Evolutionary conservation across 73 alveolate species (phyloP).

Genomic region (Uronychia setigera): DNA sequence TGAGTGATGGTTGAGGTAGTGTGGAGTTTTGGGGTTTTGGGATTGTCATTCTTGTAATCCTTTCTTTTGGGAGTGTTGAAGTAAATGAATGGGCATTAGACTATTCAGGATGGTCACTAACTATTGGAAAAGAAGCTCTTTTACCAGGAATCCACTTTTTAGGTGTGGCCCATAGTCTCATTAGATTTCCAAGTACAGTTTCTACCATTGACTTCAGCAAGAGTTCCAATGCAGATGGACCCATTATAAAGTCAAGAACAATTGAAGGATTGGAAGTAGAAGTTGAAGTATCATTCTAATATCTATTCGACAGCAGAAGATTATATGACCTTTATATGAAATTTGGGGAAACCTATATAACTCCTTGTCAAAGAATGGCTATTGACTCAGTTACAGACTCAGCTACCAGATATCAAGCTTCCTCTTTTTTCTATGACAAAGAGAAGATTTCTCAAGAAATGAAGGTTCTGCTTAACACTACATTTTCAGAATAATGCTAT

Average conservation of each 20-base stretch:
- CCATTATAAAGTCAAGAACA: constrained; percentile 89
- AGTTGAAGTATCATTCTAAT: constrained; percentile 93
- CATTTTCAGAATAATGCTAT: constrained; percentile 70
- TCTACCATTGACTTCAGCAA: constrained; percentile 90
- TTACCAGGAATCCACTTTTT: constrained; percentile 92
- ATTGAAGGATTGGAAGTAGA: constrained; percentile 96
- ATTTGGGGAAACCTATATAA: constrained; percentile 83
- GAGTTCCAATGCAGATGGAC: constrained; percentile 83
- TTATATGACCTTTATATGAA: constrained; percentile 86
- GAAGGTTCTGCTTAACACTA: constrained; percentile 76
- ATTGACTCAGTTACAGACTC: constrained; percentile 88
- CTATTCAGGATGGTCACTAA: constrained; percentile 90
- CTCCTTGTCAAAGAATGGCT: constrained; percentile 82
- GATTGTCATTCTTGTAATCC: constrained; percentile 32
- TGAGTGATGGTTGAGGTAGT: constrained; percentile 1
- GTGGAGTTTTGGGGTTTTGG: constrained; percentile 31
- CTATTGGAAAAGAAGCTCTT: constrained; percentile 78
- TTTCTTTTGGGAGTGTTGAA: constrained; percentile 87
- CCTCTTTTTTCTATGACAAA: constrained; percentile 88
- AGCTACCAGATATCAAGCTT: constrained; percentile 95
- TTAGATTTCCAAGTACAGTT: constrained; percentile 94
- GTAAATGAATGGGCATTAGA: constrained; percentile 95
- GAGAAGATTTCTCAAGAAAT: constrained; percentile 82
- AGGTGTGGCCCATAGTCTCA: constrained; percentile 96
- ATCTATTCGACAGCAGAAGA: constrained; percentile 66